Evolutionary conservation across 768 basidiomycete species (phyloP), one percentile per base, ranked within the genome.

Genomic region (Hericium rajendrae): DNA sequence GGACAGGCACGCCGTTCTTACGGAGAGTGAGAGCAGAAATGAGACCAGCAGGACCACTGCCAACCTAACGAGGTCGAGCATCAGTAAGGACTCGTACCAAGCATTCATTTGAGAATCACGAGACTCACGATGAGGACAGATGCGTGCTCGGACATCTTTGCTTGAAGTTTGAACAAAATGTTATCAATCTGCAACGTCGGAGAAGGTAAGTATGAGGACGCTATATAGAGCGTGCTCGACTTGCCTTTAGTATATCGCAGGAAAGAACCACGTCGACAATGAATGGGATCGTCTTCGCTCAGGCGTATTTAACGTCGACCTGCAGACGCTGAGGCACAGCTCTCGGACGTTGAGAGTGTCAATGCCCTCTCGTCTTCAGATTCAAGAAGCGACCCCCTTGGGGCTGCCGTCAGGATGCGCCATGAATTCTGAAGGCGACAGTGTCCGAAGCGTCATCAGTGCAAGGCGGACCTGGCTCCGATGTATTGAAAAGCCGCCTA

Each of bases 21-120:
- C 26, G 22, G 18, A 62, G 49, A 26, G 58, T 59, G 13, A 62
- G 46, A 18, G 61, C 61, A 6, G 53, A 13, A 11, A 53, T 41
- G 13, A 62, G 56, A 6, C 61, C 61, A n/a, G 58, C 26, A 38
- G 61, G 61, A 10, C 61, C 61, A 20, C 49, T 51, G 12, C 61
- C 61, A 38, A 53, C 56, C 61, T 62, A 38, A 20, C 4, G 18
- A 22, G 6, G 15, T 15, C 18, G 38, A 53, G 12, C 16, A 18
- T 32, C 16, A 13, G 22, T n/a, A 3, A 26, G 16, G 22, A 13
- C 12, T 24, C 22, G 50, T 24, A 10, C n/a, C 2, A 53, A 52
- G 50, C n/a, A 39, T 26, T 18, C 38, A 20, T 51, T 26, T 26
- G 9, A 10, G 16, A 26, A 20, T 26, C n/a, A 20, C 2, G 26